Base-by-base conservation (phyloP, 129 eudicot species). In the Scalesia atractyloides region DNA sequence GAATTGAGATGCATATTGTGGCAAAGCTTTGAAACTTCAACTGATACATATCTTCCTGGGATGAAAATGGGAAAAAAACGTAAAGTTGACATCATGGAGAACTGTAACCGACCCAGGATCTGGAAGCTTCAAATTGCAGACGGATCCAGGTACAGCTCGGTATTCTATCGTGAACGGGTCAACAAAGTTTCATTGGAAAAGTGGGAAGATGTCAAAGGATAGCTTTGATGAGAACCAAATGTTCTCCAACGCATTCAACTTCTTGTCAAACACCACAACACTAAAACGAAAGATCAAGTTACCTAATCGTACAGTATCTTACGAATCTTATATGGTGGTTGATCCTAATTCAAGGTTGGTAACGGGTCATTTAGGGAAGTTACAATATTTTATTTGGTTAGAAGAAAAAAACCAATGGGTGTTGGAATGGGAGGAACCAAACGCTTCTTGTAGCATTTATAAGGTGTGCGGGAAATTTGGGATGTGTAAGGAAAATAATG, bases 41-140 rank as follows among this genome's bases (percentile, higher is more conserved):
- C 85, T 1, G 77, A 88, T 61, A 85, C 95, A 0, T 83, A 84
- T 80, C 79, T 88, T 62, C 86, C 88, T 9, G 85, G 85, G 1
- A 84, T 73, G 60, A 81, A 60, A 36, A 63, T 85, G 77, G 66
- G 50, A 6, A 76, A 24, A 24, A 14, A 34, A 73, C 13, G 43
- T 62, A 6, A 81, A 48, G 9, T 46, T 70, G 43, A 85, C 70
- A 58, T 88, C 90, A 5, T 88, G 95, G 90, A 83, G 15, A 59
- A 85, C 53, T 75, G 1, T n/a, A 33, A 63, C 65, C 3, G 85
- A 88, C 64, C 95, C 95, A 11, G 76, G 86, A 16, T 16, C 61
- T 12, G 90, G 90, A 33, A 41, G 73, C 46, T 88, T 69, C 49
- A 57, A 77, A 0, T 79, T 88, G 3, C 73, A 48, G 54, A 12